These are phyloP conservation scores for Leptographium radiaticola DNA, from an alignment of 2,329 filamentous ascomycete genomes.

Conservation along the genomic window DNA sequence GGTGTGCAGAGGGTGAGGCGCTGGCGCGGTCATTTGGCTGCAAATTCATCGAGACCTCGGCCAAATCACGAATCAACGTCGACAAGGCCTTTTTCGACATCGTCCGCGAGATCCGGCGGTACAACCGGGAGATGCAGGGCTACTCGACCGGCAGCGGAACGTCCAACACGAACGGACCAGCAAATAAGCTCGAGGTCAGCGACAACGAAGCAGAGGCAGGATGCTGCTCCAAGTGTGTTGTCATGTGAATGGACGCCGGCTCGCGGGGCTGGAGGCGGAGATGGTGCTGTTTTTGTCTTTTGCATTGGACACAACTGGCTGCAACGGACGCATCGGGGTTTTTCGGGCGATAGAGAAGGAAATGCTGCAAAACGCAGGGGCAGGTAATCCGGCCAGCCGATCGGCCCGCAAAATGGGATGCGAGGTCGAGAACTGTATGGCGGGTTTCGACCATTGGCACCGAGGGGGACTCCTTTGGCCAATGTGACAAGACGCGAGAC, in stretches of 20 bases:
- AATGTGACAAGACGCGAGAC: neutral
- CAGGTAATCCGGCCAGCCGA: neutral
- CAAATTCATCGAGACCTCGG: slow-evolving; percentile 98
- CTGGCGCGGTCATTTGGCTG: slow-evolving; percentile 81
- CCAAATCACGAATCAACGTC: slow-evolving; percentile 95
- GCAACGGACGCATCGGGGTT: neutral
- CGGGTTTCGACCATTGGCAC: neutral
- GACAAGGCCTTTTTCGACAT: slow-evolving; percentile 98
- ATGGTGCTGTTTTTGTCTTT: neutral
- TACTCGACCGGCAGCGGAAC: slow-evolving; percentile 60
- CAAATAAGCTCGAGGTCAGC: slow-evolving; percentile 68
- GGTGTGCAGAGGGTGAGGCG: slow-evolving; percentile 65
- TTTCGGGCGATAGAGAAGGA: neutral
- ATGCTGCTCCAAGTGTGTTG: slow-evolving; percentile 10
- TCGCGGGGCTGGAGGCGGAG: neutral
- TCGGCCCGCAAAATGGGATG: neutral
- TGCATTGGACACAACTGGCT: neutral
- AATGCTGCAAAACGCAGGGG: neutral
- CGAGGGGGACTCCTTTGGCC: neutral
- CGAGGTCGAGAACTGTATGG: neutral
- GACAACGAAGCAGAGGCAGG: slow-evolving; percentile 30
- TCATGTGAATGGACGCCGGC: slow-evolving; percentile 8
- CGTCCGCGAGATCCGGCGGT: slow-evolving; percentile 92
- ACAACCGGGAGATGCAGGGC: slow-evolving; percentile 95
- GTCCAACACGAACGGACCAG: slow-evolving; percentile 46